phyloP scores from a whole-genome alignment of 1,284 basidiomycete genomes.

The Cutaneotrichosporon spelunceum region DNA sequence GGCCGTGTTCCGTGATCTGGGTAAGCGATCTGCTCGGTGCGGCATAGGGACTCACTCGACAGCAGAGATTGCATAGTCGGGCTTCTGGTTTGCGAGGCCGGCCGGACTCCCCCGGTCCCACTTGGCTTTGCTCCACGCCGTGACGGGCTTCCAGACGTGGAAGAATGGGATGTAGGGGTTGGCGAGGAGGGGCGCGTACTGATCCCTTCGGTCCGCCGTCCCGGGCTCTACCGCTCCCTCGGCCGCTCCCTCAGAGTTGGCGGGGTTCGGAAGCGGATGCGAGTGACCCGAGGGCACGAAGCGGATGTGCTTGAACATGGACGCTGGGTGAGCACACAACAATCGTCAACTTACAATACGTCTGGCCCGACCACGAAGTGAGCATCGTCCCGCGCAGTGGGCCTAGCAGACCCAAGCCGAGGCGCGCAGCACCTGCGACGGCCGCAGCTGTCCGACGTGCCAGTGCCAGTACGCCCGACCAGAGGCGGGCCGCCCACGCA shows the following conservation, averaged over 20 bases:
- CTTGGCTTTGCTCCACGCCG: conserved; percentile 57
- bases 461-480: too few species aligned
- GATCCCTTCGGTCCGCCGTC: too few species aligned
- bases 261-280: conserved; percentile 22
- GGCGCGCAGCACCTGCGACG: neutral
- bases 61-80: conserved; percentile 84
- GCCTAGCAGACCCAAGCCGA: neutral
- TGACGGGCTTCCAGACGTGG: conserved; percentile 87
- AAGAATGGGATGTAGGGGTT: conserved; percentile 82
- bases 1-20: conserved; percentile 42
- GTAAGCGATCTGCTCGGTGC: neutral
- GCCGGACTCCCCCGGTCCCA: conserved; percentile 46
- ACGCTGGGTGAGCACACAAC: conserved; percentile 52
- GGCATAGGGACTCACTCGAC: conserved; percentile 62
- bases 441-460: too few species aligned
- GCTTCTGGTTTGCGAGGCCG: conserved; percentile 60
- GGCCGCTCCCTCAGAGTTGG: too few species aligned
- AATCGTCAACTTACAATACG: conserved; percentile 30
- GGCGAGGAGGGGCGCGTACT: conserved; percentile 31
- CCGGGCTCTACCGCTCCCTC: too few species aligned
- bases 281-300: conserved; percentile 66
- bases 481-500: neutral
- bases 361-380: conserved; percentile 21
- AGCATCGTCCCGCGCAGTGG: neutral
- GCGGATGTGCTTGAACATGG: conserved; percentile 68